Percentiles rank a stretch among this genome's conserved stretches.
Conservation (phyloP, 441 rosid genomes). For the Pelargonium cotyledonis region DNA sequence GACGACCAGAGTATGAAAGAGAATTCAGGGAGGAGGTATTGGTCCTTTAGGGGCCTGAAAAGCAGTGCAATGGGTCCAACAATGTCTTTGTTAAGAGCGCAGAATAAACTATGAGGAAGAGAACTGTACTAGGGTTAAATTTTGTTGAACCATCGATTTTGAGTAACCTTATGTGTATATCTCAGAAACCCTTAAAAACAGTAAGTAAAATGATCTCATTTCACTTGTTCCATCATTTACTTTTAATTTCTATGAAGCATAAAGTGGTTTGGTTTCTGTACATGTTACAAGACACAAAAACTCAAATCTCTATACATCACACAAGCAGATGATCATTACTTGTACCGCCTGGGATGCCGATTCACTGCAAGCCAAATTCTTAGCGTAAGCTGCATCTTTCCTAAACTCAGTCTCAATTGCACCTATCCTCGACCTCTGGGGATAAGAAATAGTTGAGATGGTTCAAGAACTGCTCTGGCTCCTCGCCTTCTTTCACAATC, state of each 20-base stretch:
- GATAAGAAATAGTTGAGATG: conserved; percentile 28
- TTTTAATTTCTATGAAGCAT: conserved; percentile 22
- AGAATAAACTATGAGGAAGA: conserved; percentile 38
- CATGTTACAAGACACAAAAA: conserved; percentile 20
- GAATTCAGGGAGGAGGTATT: conserved; percentile 43
- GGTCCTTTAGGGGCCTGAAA: conserved; percentile 53
- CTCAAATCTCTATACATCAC: conserved; percentile 26
- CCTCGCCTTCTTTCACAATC: conserved; percentile 39
- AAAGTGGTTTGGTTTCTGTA: conserved; percentile 30
- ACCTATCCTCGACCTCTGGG: conserved; percentile 23
- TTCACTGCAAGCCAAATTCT: conserved; percentile 13
- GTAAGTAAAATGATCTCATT: conserved; percentile 5
- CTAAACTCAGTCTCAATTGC: conserved; percentile 11
- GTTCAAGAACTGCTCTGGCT: conserved; percentile 35
- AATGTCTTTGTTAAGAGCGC: conserved; percentile 64
- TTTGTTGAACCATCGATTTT: background rate
- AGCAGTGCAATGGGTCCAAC: conserved; percentile 81
- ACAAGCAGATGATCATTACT: conserved; percentile 28
- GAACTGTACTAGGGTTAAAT: background rate
- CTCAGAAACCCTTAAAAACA: background rate
- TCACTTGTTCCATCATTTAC: conserved; percentile 28
- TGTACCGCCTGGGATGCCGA: conserved; percentile 37
- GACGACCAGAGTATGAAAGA: conserved; percentile 46
- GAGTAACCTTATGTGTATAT: background rate
- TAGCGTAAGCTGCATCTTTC: conserved; percentile 6